Conservation (phyloP, 495 filamentous ascomycete species). For the Staphylotrichum tortipilum region DNA sequence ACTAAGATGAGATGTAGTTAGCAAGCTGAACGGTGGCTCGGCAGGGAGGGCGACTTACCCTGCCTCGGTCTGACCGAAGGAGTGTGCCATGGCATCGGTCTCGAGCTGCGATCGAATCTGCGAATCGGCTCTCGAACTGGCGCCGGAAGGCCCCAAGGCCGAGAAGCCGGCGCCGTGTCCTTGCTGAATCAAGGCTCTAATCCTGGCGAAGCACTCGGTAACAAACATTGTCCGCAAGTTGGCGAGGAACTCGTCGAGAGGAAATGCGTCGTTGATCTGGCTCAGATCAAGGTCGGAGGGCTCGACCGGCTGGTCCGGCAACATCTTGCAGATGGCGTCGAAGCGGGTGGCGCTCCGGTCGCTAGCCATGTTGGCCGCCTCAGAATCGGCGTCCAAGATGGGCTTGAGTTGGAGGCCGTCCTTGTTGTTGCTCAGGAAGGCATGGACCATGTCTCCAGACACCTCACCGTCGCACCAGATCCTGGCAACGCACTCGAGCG, state of each 20-base stretch:
- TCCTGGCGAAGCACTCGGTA: not conserved
- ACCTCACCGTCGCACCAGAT: constrained; percentile 14
- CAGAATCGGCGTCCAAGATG: not conserved
- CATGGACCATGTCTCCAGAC: constrained; percentile 7
- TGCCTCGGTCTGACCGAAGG: not conserved
- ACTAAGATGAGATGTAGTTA: not conserved
- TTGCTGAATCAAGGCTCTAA: not conserved
- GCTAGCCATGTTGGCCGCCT: constrained; percentile 1
- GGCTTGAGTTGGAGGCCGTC: constrained; percentile 11
- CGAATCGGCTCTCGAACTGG: constrained; percentile 5
- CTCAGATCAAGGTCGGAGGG: not conserved
- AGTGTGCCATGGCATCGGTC: constrained; percentile 10
- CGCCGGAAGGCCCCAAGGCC: not conserved
- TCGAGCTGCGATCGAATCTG: constrained; percentile 25
- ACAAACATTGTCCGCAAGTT: not conserved
- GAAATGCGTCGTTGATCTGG: not conserved
- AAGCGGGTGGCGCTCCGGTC: not conserved
- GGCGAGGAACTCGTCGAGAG: not conserved
- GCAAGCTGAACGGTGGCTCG: not conserved
- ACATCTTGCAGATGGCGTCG: constrained; percentile 1
- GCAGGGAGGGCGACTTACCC: constrained; percentile 1
- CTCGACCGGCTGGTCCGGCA: not conserved
- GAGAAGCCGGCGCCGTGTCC: not conserved
- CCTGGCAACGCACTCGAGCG: constrained; percentile 3
- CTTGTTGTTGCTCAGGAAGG: constrained; percentile 3